Evolutionary conservation across 2,329 filamentous ascomycete species (phyloP), one percentile per base, ranked within the genome.

Genomic region (Penicillium digitatum): DNA sequence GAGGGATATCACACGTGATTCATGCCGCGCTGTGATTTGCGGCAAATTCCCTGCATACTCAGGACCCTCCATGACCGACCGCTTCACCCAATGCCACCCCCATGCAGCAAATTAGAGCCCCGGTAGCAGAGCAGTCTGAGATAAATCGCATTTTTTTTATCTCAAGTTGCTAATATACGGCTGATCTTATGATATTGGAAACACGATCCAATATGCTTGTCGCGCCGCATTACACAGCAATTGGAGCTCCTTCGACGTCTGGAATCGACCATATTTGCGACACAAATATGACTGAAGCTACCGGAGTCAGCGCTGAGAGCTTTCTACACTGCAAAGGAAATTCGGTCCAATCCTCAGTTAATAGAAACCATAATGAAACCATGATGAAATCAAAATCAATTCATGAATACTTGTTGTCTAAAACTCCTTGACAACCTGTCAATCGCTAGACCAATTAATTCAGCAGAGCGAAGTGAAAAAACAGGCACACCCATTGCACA

Each of bases 1-100:
- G 64, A 66, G 56, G 52, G 55, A 50, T 66, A 49, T 20, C 16
- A 29, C 20, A 20, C 5, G 8, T 51, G 47, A 45, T 37, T 16
- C 27, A 22, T 55, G 32, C 47, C 34, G 22, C n/a, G 29, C 31
- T 55, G 26, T 26, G 27, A 20, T n/a, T 24, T 43, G 45, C 37
- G 24, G 24, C 20, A 37, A 7, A 32, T 22, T 24, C 12, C 11
- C 18, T 11, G 47, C 48, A 44, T 27, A 38, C 39, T 27, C n/a
- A 16, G 10, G 34, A 16, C 8, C n/a, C 12, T n/a, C n/a, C 27
- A 26, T 24, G 20, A 26, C 26, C 38, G 27, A 54, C 22, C 26
- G 38, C 24, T 44, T 26, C 20, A 20, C 3, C n/a, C 39, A 42
- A 31, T 54, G 26, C 32, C 29, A 18, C 32, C 16, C 16, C 22